Evolutionary conservation across 345 rosid genomes (phyloP).

Genomic region (Acer campestre): DNA sequence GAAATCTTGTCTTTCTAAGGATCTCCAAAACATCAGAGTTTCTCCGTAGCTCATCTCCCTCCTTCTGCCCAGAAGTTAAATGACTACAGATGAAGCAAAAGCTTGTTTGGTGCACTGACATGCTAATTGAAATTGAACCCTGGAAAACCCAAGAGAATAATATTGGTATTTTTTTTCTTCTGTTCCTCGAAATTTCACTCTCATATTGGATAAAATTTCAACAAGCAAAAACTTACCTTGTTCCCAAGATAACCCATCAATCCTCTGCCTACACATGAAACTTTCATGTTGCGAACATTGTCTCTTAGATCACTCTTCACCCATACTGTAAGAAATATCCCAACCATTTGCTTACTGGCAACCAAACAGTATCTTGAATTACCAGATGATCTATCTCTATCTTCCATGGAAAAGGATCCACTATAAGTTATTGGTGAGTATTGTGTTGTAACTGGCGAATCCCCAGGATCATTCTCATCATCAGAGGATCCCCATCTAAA

Average conservation of each 20-base stretch:
- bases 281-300: conserved; percentile 73
- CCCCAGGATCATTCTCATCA: conserved; percentile 68
- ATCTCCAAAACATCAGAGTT: conserved; percentile 98
- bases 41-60: conserved; percentile 90
- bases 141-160: conserved; percentile 40
- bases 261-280: conserved; percentile 99
- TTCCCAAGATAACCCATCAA: conserved; percentile 99
- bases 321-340: conserved; percentile 92
- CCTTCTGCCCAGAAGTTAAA: conserved; percentile 97
- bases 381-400: conserved; percentile 47
- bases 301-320: conserved; percentile 83
- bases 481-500: conserved; percentile 76
- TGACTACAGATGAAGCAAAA: conserved; percentile 98
- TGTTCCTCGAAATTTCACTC: conserved; percentile 16
- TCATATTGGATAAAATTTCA: conserved; percentile 12
- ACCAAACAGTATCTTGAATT: conserved; percentile 80
- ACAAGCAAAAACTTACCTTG: conserved; percentile 59
- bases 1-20: conserved; percentile 93
- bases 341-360: conserved; percentile 98
- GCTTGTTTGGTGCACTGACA: conserved; percentile 92
- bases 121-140: conserved; percentile 98
- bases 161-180: conserved; percentile 10
- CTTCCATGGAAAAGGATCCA: conserved; percentile 57
- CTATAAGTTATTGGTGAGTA: conserved; percentile 51
- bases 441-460: conserved; percentile 50